Evolutionary conservation across 2,329 filamentous ascomycete genomes (phyloP).

Genomic region (Chrysosporium queenslandicum): DNA sequence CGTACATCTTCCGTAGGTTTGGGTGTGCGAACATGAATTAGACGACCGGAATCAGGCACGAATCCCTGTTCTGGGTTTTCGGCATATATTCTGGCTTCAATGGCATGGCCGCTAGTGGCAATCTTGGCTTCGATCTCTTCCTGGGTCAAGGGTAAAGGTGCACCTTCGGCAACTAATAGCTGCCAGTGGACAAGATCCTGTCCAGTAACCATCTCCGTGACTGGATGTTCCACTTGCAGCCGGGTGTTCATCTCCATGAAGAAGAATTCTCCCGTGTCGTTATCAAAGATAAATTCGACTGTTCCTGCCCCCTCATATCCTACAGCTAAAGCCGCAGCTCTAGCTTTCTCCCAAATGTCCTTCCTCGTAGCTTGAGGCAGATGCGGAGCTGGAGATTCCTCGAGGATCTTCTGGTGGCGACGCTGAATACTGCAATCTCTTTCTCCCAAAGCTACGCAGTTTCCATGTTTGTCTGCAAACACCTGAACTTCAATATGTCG

Average conservation of each 20-base stretch:
- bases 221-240: slow-evolving; percentile 92
- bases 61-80: slow-evolving; percentile 89
- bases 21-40: slow-evolving; percentile 74
- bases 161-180: slow-evolving; percentile 69
- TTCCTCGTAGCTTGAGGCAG: slow-evolving; percentile 50
- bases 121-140: slow-evolving; percentile 60
- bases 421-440: slow-evolving; percentile 57
- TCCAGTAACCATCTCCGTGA: slow-evolving; percentile 69
- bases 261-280: slow-evolving; percentile 55
- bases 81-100: slow-evolving; percentile 93
- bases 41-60: slow-evolving; percentile 80
- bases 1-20: slow-evolving; percentile 60
- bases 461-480: slow-evolving; percentile 56
- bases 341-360: slow-evolving; percentile 56
- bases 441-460: slow-evolving; percentile 54
- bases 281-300: slow-evolving; percentile 61
- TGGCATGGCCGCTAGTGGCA: slow-evolving; percentile 66
- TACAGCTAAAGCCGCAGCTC: slow-evolving; percentile 53
- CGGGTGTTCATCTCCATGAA: slow-evolving; percentile 71
- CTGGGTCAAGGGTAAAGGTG: slow-evolving; percentile 56
- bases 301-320: slow-evolving; percentile 57
- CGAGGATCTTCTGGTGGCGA: slow-evolving; percentile 56
- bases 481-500: slow-evolving; percentile 59
- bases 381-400: slow-evolving; percentile 56
- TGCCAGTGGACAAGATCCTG: slow-evolving; percentile 91